phyloP scores from a whole-genome alignment of 2,329 filamentous ascomycete genomes.

The Hypoxylon sp. region DNA sequence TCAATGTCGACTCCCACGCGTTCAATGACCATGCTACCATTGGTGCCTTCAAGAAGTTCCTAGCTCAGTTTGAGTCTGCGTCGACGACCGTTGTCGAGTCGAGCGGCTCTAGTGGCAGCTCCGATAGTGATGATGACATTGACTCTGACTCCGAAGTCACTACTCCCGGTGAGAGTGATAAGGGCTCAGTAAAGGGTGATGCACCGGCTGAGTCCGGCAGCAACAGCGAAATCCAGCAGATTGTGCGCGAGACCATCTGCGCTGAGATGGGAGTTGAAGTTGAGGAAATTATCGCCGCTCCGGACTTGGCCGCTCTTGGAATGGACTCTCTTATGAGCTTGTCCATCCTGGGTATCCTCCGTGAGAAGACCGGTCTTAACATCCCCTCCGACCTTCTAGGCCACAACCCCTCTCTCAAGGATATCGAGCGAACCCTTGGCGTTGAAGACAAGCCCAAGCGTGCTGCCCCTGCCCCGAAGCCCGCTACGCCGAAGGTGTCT shows the following conservation, averaged over 20 bases:
- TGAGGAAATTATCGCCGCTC: conserved; percentile 70
- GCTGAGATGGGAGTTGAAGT: conserved; percentile 80
- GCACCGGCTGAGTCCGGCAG: conserved; percentile 56
- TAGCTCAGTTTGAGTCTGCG: conserved; percentile 56
- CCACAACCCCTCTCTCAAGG: conserved; percentile 73
- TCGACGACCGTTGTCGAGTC: conserved; percentile 51
- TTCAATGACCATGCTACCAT: conserved; percentile 70
- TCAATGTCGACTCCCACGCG: conserved; percentile 67
- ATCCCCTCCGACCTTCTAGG: conserved; percentile 73
- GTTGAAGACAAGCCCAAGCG: conserved; percentile 61
- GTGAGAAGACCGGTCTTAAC: conserved; percentile 67
- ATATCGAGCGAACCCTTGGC: conserved; percentile 75
- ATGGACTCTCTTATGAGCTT: conserved; percentile 73
- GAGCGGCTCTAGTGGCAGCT: conserved; percentile 53
- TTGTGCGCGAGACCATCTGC: conserved; percentile 77
- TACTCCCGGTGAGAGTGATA: conserved; percentile 68
- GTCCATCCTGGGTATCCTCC: conserved; percentile 68
- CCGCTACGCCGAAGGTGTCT: conserved; percentile 48
- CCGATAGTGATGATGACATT: conserved; percentile 62
- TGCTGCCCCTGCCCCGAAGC: conserved; percentile 51
- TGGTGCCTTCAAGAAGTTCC: conserved; percentile 65
- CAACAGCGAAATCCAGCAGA: conserved; percentile 62
- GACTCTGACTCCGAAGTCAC: conserved; percentile 67
- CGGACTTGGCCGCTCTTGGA: conserved; percentile 69
- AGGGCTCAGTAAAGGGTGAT: conserved; percentile 63